Conservation (phyloP, 192 early-diverging fungal species). For the Coemansia sp. region DNA sequence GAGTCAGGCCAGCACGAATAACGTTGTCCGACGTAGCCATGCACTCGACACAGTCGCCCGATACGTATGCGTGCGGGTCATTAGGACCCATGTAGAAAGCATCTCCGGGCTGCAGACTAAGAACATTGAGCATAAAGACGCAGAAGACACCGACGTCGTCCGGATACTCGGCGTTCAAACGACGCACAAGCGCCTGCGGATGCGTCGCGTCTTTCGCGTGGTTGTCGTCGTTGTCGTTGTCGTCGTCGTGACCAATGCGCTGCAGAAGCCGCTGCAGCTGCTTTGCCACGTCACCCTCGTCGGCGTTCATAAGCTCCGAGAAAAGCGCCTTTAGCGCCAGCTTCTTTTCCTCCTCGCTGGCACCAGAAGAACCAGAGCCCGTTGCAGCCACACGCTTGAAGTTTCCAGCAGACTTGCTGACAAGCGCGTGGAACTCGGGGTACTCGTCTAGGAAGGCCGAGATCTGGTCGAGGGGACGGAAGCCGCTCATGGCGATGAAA, state of each 20-base stretch:
- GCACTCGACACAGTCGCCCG: slow-evolving; percentile 95
- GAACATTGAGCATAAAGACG: slow-evolving; percentile 85
- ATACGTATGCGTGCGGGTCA: slow-evolving; percentile 95
- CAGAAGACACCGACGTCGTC: slow-evolving; percentile 88
- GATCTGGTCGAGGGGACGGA: slow-evolving; percentile 82
- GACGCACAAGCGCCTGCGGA: slow-evolving; percentile 64
- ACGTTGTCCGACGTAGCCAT: slow-evolving; percentile 99
- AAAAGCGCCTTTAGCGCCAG: slow-evolving; percentile 57
- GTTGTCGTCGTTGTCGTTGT: too few relatives aligned
- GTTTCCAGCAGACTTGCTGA: slow-evolving; percentile 55
- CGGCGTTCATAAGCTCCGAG: slow-evolving; percentile 59
- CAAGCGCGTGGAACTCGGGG: slow-evolving; percentile 74
- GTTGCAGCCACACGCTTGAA: slow-evolving; percentile 54
- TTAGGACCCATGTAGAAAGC: slow-evolving; percentile 95
- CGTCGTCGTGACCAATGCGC: slow-evolving; percentile 48
- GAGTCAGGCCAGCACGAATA: slow-evolving; percentile 92
- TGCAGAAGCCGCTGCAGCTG: slow-evolving; percentile 59
- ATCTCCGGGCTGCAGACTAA: slow-evolving; percentile 76
- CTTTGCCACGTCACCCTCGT: slow-evolving; percentile 45
- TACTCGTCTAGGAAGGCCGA: slow-evolving; percentile 58
- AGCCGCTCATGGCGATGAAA: slow-evolving; percentile 93
- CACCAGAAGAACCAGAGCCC: slow-evolving; percentile 19
- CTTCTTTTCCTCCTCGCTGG: slow-evolving; percentile 35
- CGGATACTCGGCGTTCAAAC: slow-evolving; percentile 81
- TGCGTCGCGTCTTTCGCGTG: too few relatives aligned